Evolutionary conservation across 176 grass and related monocot species (phyloP), one percentile per base, ranked within the genome.

Genomic region (Oryza brachyantha): DNA sequence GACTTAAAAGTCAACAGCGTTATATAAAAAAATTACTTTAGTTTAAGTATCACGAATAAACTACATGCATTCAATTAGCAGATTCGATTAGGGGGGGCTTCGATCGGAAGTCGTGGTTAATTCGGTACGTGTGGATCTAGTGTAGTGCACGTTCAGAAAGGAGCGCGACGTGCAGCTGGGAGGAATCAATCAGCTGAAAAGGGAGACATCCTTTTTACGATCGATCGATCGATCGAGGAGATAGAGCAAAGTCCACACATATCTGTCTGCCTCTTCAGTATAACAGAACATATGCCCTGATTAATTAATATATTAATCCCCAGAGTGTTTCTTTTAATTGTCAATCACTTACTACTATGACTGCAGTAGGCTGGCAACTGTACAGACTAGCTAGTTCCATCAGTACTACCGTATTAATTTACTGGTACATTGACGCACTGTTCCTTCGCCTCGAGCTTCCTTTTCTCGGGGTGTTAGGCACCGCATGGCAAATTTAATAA

Each of bases 51-150:
- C 76, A 73, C 10, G 74, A 48, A 61, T 73, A 60, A 46, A 60
- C 28, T 80, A 16, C 12, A 17, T 14, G 28, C 36, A 45, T 32
- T 29, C 48, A 58, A 61, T 34, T 28, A 70, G 7, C 31, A 70
- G 29, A 71, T 17, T 70, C 41, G 48, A 21, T 52, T 35, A 24
- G 29, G 63, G 24, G 5, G 14, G 5, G 16, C 3, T 48, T 67
- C 46, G n/a, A n/a, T 60, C n/a, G n/a, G n/a, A 68, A 80, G 77
- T 74, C 77, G 3, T 69, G 48, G 69, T 80, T n/a, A n/a, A n/a
- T n/a, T 79, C 60, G 62, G 37, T 79, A 48, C 13, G 46, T 29
- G 39, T n/a, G 48, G 3, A 21, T 32, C 4, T n/a, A n/a, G 46
- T 50, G 46, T 62, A 70, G 62, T 70, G 78, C 71, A 76, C 64